phyloP scores from a whole-genome alignment of 805 yeast genomes.

The Hanseniaspora valbyensis region DNA sequence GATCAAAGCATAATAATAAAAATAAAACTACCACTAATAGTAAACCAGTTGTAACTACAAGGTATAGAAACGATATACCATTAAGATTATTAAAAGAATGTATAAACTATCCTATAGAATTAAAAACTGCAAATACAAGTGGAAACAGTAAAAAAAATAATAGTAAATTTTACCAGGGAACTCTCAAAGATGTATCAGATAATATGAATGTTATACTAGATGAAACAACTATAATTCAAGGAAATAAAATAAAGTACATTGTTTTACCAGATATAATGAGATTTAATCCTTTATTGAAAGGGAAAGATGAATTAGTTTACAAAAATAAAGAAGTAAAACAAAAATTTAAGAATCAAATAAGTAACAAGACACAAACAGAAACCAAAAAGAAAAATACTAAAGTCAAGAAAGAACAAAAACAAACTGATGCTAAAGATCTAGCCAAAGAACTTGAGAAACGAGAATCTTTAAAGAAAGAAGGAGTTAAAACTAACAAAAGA shows the following conservation, averaged over 20 bases:
- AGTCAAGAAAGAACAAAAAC: neutral
- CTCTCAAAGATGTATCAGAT: neutral
- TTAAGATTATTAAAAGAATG: conserved; percentile 5
- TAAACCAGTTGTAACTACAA: neutral
- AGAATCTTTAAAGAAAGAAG: neutral
- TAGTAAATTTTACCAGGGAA: neutral
- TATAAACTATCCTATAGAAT: conserved; percentile 8
- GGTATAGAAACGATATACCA: conserved; percentile 4
- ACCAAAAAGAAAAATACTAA: neutral
- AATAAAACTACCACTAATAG: neutral
- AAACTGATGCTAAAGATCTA: conserved; percentile 1
- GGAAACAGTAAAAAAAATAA: neutral
- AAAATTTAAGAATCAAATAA: neutral
- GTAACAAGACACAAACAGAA: neutral
- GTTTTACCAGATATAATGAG: conserved; percentile 14
- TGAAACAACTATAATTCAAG: neutral
- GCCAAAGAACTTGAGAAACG: neutral
- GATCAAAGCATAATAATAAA: neutral
- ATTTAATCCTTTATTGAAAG: conserved; percentile 9
- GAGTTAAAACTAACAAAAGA: neutral
- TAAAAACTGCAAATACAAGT: neutral
- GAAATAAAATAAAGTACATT: conserved; percentile 8
- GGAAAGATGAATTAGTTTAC: neutral
- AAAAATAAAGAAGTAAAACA: neutral
- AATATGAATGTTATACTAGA: neutral